Evolutionary conservation across 768 basidiomycete species (phyloP).

Genomic region (Pleurotus ostreatus): DNA sequence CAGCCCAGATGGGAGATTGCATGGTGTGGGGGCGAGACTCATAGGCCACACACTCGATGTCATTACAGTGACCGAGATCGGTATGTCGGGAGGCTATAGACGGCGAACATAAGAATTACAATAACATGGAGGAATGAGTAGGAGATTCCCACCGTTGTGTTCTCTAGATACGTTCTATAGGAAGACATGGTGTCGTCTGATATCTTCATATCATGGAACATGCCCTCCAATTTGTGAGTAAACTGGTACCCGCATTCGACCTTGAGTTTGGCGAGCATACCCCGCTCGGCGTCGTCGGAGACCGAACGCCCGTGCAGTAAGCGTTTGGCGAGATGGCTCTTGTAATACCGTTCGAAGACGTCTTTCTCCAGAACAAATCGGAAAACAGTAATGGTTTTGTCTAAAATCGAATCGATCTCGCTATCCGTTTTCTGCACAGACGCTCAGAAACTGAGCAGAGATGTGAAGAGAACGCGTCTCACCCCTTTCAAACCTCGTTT

Average conservation of each 20-base stretch:
- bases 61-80: slow-evolving; percentile 88
- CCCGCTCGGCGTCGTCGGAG: slow-evolving; percentile 96
- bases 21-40: slow-evolving; percentile 58
- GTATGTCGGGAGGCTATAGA: slow-evolving; percentile 64
- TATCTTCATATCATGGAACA: slow-evolving; percentile 96
- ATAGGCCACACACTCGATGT: slow-evolving; percentile 98
- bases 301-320: slow-evolving; percentile 82
- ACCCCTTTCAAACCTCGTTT: slow-evolving; percentile 94
- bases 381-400: slow-evolving; percentile 96
- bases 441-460: slow-evolving; percentile 2
- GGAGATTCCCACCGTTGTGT: slow-evolving; percentile 48
- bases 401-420: slow-evolving; percentile 85
- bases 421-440: slow-evolving; percentile 80
- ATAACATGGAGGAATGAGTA: background rate
- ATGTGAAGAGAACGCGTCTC: slow-evolving; percentile 24
- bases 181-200: slow-evolving; percentile 77
- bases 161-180: slow-evolving; percentile 61
- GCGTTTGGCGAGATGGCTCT: slow-evolving; percentile 90
- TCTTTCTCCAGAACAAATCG: slow-evolving; percentile 94
- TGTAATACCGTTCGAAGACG: slow-evolving; percentile 97
- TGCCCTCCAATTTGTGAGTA: slow-evolving; percentile 96
- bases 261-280: slow-evolving; percentile 96
- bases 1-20: slow-evolving; percentile 65
- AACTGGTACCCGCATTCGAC: slow-evolving; percentile 96
- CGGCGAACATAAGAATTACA: slow-evolving; percentile 9